Conservation (phyloP, 805 yeast species). For the Schwanniomyces occidentalis region DNA sequence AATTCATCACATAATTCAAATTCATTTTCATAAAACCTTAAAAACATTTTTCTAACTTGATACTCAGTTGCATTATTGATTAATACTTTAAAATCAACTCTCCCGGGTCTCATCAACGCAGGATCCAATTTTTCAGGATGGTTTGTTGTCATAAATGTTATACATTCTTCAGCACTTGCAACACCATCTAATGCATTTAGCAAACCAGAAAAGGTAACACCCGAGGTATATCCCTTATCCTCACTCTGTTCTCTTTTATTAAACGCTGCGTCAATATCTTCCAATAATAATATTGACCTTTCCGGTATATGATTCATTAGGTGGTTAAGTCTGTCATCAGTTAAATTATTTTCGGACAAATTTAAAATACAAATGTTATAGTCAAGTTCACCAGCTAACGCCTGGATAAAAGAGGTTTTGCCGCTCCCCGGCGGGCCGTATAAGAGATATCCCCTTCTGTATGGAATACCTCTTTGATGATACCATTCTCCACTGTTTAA, state of each 20-base stretch:
- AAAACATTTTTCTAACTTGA: slow-evolving; percentile 82
- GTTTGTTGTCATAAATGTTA: slow-evolving; percentile 97
- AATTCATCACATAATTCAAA: slow-evolving; percentile 53
- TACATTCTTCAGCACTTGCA: slow-evolving; percentile 93
- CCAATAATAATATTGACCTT: slow-evolving; percentile 78
- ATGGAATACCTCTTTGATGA: slow-evolving; percentile 94
- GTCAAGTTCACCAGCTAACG: slow-evolving; percentile 93
- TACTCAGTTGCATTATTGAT: slow-evolving; percentile 84
- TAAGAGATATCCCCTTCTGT: slow-evolving; percentile 87
- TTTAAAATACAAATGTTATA: slow-evolving; percentile 93
- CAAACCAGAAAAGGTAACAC: slow-evolving; percentile 93
- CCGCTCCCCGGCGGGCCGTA: slow-evolving; percentile 99
- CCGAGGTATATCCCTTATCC: slow-evolving; percentile 78
- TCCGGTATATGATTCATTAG: slow-evolving; percentile 95
- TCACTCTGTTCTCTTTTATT: slow-evolving; percentile 72
- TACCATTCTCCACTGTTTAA: slow-evolving; percentile 85
- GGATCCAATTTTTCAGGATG: slow-evolving; percentile 94
- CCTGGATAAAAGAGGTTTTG: slow-evolving; percentile 93
- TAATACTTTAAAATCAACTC: slow-evolving; percentile 81
- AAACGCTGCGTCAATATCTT: slow-evolving; percentile 96
- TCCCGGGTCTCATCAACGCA: slow-evolving; percentile 91
- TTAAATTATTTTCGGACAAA: slow-evolving; percentile 83
- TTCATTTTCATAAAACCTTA: slow-evolving; percentile 77
- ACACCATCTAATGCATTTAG: slow-evolving; percentile 96
- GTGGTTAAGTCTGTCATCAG: slow-evolving; percentile 93